Evolutionary conservation across 768 basidiomycete species (phyloP), one percentile per base, ranked within the genome.

Genomic region (Fibroporia radiculosa): DNA sequence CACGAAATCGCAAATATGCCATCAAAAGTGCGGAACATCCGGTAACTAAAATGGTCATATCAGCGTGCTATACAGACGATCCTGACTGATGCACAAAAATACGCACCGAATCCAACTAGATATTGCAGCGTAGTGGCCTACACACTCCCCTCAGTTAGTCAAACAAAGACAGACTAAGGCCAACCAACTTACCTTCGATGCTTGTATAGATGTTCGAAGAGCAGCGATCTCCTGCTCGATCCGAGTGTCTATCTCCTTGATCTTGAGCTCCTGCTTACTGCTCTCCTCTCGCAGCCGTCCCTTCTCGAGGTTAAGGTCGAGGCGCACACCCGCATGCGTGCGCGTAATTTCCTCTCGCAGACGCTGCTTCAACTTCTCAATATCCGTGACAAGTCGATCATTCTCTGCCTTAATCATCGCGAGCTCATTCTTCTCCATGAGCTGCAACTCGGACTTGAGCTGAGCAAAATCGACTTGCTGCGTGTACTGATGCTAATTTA

Each of bases 381-480:
- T 81, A 59, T 98, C 96, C 20, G 78, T 71, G 46, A 87, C 71
- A 25, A 99, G 72, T n/a, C 95, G 78, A 61, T 98, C 96, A 55
- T 89, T 97, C 72, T 97, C 95, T 18, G 90, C 84, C 65, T 93
- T 95, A 67, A 98, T 82, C 76, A 88, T 84, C 20, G 91, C 82
- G 26, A 96, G 74, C 59, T 99, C 95, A 53, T 97, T 96, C 76
- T 92, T 93, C 71, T 95, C 93, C 74, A 88, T 90, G 28, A 98
- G 70, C 64, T 97, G 89, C 23, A 99, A 74, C 63, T 96, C 95
- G 18, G 92, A 93, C 69, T 96, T 96, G 51, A 93, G 82, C 62
- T 92, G 88, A 3, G 93, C 88, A 63, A 97, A 96, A 66, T 97
- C 93, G 46, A 98, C 93, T 67, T 93, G 89, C 60, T 93, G 91